Conservation (phyloP, 2,329 filamentous ascomycete species). For the Aspergillus ochraceoroseus region DNA sequence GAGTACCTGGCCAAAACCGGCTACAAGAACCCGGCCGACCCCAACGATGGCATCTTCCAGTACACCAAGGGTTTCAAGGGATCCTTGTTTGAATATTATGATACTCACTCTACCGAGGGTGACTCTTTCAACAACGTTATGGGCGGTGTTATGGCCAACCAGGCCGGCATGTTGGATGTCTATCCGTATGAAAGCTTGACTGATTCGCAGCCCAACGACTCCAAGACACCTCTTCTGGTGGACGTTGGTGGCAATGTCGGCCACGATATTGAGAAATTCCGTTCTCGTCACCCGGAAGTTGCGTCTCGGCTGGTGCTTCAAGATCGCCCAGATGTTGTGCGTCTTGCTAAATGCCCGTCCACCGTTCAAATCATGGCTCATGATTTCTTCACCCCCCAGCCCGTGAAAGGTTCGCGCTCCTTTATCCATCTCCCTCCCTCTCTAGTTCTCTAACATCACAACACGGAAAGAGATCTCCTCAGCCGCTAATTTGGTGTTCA, state of each 20-base stretch:
- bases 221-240: not conserved
- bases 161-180: slow-evolving; percentile 6
- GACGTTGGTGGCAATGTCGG: slow-evolving; percentile 8
- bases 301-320: slow-evolving; percentile 1
- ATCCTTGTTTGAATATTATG: slow-evolving; percentile 3
- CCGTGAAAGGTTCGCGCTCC: slow-evolving; percentile 5
- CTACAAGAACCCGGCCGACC: slow-evolving; percentile 2
- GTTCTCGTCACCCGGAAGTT: not conserved
- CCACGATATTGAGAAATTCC: slow-evolving; percentile 7
- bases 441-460: too few species aligned
- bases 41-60: slow-evolving; percentile 5
- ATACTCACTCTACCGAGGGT: not conserved
- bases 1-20: slow-evolving; percentile 1
- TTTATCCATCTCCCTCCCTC: too few species aligned
- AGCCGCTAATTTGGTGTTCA: too few species aligned
- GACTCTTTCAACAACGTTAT: slow-evolving; percentile 6
- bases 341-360: not conserved
- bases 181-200: not conserved
- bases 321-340: slow-evolving; percentile 4
- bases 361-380: slow-evolving; percentile 6
- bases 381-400: slow-evolving; percentile 9
- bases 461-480: too few species aligned
- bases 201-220: not conserved
- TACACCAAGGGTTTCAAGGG: slow-evolving; percentile 2
- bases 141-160: slow-evolving; percentile 7